phyloP scores from a whole-genome alignment of 2,329 filamentous ascomycete genomes.

The Madurella mycetomatis region DNA sequence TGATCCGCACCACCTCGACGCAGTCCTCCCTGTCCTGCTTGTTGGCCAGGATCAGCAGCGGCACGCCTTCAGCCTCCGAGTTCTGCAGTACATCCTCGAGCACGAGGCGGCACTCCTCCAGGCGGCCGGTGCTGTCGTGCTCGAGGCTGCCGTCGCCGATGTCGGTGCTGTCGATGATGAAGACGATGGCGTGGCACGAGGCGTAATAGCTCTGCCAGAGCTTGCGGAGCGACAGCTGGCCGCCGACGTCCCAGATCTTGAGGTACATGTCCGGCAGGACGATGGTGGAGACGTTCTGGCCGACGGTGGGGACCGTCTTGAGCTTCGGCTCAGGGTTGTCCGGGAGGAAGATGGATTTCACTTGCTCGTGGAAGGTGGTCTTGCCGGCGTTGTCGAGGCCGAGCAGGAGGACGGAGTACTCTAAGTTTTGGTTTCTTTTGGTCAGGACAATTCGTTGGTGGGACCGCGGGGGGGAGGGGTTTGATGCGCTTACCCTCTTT shows the following conservation, averaged over 20 bases:
- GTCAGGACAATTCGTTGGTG: background rate
- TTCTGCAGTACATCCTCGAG: conserved; percentile 86
- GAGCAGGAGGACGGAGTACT: conserved; percentile 95
- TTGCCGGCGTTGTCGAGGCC: conserved; percentile 98
- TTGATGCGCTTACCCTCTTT: conserved; percentile 70
- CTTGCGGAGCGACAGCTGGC: conserved; percentile 80
- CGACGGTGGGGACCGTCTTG: conserved; percentile 93
- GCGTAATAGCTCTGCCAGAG: conserved; percentile 97
- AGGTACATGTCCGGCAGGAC: conserved; percentile 91
- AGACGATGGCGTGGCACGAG: conserved; percentile 93
- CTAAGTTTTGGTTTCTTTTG: conserved; percentile 42
- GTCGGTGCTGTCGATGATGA: conserved; percentile 93
- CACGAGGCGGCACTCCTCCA: conserved; percentile 86
- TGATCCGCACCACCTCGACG: conserved; percentile 94
- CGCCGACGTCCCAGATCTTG: conserved; percentile 97
- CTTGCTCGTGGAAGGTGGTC: conserved; percentile 94
- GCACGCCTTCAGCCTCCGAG: conserved; percentile 84
- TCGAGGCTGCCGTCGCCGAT: conserved; percentile 76
- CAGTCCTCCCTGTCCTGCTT: conserved; percentile 98
- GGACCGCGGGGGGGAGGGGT: background rate
- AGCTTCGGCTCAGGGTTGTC: conserved; percentile 59
- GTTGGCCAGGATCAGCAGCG: conserved; percentile 87
- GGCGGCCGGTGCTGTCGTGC: conserved; percentile 49
- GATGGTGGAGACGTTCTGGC: conserved; percentile 93
- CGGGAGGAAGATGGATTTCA: conserved; percentile 79